A percentile compares a stretch with the other conserved stretches of the same genome.
These are phyloP conservation scores for Posidonia australis DNA, from an alignment of 106 monocot species.

Conservation along the genomic window DNA sequence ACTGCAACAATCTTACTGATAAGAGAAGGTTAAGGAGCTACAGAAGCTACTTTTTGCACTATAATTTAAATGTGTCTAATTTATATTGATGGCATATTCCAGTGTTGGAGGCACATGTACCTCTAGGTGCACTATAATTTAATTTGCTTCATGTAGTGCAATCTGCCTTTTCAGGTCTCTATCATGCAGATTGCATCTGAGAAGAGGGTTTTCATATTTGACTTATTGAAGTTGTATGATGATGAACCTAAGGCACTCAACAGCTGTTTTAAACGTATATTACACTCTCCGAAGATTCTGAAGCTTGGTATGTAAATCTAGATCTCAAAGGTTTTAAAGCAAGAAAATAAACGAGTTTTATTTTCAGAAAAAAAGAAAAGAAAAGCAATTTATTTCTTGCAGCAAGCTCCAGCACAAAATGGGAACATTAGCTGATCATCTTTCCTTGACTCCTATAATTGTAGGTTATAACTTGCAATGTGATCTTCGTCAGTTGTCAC, in stretches of 20 bases:
- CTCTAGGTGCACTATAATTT: too few relatives aligned
- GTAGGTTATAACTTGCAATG: slow-evolving; percentile 95
- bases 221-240: slow-evolving; percentile 81
- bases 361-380: too few relatives aligned
- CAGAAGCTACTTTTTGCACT: too few relatives aligned
- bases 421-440: background rate
- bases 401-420: background rate
- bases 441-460: background rate
- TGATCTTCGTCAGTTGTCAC: slow-evolving; percentile 72
- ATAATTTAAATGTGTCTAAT: too few relatives aligned
- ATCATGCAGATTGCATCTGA: slow-evolving; percentile 97
- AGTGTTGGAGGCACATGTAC: too few relatives aligned
- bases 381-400: too few relatives aligned
- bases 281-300: slow-evolving; percentile 68
- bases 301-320: slow-evolving; percentile 59
- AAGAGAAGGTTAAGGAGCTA: too few relatives aligned
- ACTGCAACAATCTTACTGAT: too few relatives aligned
- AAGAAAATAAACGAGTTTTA: background rate
- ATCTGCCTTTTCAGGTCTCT: slow-evolving; percentile 45
- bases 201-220: slow-evolving; percentile 75
- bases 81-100: too few relatives aligned
- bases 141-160: too few relatives aligned
- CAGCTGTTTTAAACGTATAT: slow-evolving; percentile 62
- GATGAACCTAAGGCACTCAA: slow-evolving; percentile 48
- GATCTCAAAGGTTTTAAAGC: background rate